Conservation (phyloP, 2,329 filamentous ascomycete genomes). For the Cladosporium sp. region DNA sequence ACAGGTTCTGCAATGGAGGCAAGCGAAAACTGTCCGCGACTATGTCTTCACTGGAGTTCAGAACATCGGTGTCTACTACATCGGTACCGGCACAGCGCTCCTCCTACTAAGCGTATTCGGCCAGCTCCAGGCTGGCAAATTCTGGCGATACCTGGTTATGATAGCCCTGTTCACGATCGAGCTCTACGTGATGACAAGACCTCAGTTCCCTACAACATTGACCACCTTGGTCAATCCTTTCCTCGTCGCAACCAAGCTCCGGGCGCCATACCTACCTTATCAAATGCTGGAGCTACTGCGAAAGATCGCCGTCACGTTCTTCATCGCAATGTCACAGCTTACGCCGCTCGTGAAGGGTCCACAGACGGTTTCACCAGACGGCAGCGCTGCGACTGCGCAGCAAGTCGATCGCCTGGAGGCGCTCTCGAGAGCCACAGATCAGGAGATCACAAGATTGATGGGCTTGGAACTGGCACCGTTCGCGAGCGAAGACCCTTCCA, state of each 20-base stretch:
- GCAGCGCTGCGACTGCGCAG: slow-evolving; percentile 46
- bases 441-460: slow-evolving; percentile 67
- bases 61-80: slow-evolving; percentile 59
- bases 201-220: slow-evolving; percentile 42
- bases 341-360: slow-evolving; percentile 58
- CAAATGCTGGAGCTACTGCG: slow-evolving; percentile 74
- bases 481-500: slow-evolving; percentile 62
- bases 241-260: slow-evolving; percentile 37
- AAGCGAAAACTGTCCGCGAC: slow-evolving; percentile 66
- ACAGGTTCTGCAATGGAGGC: slow-evolving; percentile 61
- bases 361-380: slow-evolving; percentile 11
- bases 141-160: slow-evolving; percentile 51
- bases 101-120: slow-evolving; percentile 61
- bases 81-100: slow-evolving; percentile 53
- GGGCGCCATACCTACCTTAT: slow-evolving; percentile 73
- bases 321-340: slow-evolving; percentile 78
- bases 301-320: slow-evolving; percentile 71
- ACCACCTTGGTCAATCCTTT: slow-evolving; percentile 47
- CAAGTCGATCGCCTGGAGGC: slow-evolving; percentile 65
- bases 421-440: slow-evolving; percentile 57
- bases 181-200: slow-evolving; percentile 53
- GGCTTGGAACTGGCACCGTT: slow-evolving; percentile 80
- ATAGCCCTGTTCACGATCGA: slow-evolving; percentile 55
- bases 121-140: slow-evolving; percentile 63
- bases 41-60: slow-evolving; percentile 67